Percentiles rank a stretch among this genome's conserved stretches.
phyloP scores from a whole-genome alignment of 768 basidiomycete genomes.

The Mycena amicta region DNA sequence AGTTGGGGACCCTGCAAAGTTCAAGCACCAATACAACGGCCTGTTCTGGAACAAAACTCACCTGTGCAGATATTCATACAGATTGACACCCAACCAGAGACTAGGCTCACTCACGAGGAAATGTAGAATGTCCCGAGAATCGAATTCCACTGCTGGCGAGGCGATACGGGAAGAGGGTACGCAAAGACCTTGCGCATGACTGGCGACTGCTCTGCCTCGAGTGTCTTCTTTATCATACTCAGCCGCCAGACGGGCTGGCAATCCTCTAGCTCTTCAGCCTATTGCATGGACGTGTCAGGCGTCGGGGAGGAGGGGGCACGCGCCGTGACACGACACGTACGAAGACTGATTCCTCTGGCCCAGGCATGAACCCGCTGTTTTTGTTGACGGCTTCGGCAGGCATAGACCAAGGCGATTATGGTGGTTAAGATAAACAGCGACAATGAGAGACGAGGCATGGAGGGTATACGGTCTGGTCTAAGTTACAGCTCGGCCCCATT shows the following conservation, averaged over 20 bases:
- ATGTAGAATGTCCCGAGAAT: conserved; percentile 94
- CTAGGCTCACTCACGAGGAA: conserved; percentile 93
- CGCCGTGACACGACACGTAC: not conserved
- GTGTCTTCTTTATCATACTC: conserved; percentile 57
- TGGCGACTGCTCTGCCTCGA: conserved; percentile 69
- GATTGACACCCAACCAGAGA: too few relatives aligned
- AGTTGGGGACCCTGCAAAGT: conserved; percentile 77
- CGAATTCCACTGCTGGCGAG: conserved; percentile 89
- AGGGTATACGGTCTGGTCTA: not conserved
- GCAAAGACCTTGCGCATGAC: conserved; percentile 80
- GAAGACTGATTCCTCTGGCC: not conserved
- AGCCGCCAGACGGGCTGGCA: conserved; percentile 34
- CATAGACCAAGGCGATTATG: not conserved
- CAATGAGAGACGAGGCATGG: not conserved
- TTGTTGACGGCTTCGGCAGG: not conserved
- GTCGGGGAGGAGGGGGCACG: not conserved
- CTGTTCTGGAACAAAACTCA: conserved; percentile 8
- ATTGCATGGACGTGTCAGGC: conserved; percentile 1
- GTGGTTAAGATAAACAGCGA: not conserved
- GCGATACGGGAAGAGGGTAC: conserved; percentile 83
- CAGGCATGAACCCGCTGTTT: not conserved
- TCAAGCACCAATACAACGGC: not conserved
- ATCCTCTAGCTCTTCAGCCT: not conserved
- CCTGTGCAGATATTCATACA: too few relatives aligned
- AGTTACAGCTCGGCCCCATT: not conserved